These are phyloP conservation scores for Clonostachys rosea DNA, from an alignment of 2,329 filamentous ascomycete genomes.

Conservation along the genomic window DNA sequence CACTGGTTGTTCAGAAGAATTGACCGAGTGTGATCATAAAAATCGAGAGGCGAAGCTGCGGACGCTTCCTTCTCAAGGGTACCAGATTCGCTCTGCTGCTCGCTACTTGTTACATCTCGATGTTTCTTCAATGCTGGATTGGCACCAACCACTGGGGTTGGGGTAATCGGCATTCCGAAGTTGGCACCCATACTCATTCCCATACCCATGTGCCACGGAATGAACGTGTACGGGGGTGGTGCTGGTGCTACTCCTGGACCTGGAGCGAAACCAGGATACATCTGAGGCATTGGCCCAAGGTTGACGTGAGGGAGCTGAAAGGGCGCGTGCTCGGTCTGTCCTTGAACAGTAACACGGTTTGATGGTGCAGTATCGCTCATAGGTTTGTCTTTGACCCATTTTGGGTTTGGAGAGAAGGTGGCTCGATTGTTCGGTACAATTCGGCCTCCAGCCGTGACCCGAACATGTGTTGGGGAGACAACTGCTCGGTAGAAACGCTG, in stretches of 20 bases:
- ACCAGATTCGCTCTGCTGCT: conserved; percentile 21
- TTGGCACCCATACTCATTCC: conserved; percentile 24
- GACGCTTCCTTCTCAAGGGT: conserved; percentile 18
- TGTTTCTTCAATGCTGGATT: conserved; percentile 10
- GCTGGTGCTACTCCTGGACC: conserved; percentile 20
- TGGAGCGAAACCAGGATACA: conserved; percentile 22
- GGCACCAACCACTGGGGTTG: conserved; percentile 8
- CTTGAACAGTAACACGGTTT: background rate
- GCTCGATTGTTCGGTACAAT: conserved; percentile 62
- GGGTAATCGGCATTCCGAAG: conserved; percentile 14
- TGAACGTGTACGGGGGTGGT: conserved; percentile 24
- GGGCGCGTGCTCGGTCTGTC: background rate
- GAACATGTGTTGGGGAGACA: conserved; percentile 62
- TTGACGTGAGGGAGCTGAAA: background rate
- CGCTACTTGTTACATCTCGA: conserved; percentile 11
- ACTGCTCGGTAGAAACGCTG: conserved; percentile 64
- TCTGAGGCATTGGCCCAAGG: conserved; percentile 6
- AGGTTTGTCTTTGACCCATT: conserved; percentile 34
- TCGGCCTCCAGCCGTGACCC: conserved; percentile 62
- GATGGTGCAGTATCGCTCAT: background rate
- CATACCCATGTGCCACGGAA: conserved; percentile 34
- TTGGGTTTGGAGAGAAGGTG: conserved; percentile 45
- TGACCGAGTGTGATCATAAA: conserved; percentile 39
- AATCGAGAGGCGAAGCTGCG: conserved; percentile 32
- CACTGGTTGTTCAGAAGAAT: conserved; percentile 38